Conservation (phyloP, 2,329 filamentous ascomycete genomes). For the Emmonsiellopsis sp. region DNA sequence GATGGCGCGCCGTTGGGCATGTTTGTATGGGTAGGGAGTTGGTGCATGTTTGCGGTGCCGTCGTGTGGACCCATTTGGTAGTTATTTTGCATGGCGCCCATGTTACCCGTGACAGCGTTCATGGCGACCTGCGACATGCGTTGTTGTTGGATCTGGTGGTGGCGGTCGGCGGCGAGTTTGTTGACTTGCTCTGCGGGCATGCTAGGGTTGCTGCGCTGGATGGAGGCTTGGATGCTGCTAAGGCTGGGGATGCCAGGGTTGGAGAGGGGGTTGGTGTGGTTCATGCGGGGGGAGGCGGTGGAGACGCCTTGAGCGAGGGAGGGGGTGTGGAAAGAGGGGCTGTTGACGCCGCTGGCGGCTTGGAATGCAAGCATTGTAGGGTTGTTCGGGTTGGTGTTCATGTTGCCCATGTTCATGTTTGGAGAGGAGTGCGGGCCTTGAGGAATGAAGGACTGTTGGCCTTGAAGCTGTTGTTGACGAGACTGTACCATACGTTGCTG, state of each 20-base stretch:
- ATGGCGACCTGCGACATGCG: constrained; percentile 44
- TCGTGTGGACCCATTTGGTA: constrained; percentile 32
- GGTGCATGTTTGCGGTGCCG: constrained; percentile 24
- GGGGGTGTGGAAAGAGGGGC: constrained; percentile 34
- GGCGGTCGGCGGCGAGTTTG: constrained; percentile 43
- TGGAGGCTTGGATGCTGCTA: constrained; percentile 44
- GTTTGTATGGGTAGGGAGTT: constrained; percentile 11
- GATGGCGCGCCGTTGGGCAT: constrained; percentile 26
- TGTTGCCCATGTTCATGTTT: constrained; percentile 34
- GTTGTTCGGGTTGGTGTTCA: constrained; percentile 32
- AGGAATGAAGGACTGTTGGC: constrained; percentile 32
- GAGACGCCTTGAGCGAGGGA: constrained; percentile 31
- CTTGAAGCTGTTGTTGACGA: constrained; percentile 33
- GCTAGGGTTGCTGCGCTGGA: constrained; percentile 44
- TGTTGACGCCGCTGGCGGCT: constrained; percentile 31
- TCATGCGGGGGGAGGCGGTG: constrained; percentile 39
- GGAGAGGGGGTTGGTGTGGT: constrained; percentile 42
- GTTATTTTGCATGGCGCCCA: constrained; percentile 31
- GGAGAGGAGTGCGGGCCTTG: constrained; percentile 38
- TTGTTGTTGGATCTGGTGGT: constrained; percentile 38
- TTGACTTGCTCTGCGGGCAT: constrained; percentile 47
- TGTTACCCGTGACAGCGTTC: constrained; percentile 42
- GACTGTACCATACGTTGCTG: constrained; percentile 55
- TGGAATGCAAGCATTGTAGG: constrained; percentile 38
- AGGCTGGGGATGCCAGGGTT: constrained; percentile 45